A percentile compares a stretch with the other conserved stretches of the same genome.
These are phyloP conservation scores for Helichrysum umbraculigerum DNA, from an alignment of 129 eudicot genomes.

Conservation along the genomic window DNA sequence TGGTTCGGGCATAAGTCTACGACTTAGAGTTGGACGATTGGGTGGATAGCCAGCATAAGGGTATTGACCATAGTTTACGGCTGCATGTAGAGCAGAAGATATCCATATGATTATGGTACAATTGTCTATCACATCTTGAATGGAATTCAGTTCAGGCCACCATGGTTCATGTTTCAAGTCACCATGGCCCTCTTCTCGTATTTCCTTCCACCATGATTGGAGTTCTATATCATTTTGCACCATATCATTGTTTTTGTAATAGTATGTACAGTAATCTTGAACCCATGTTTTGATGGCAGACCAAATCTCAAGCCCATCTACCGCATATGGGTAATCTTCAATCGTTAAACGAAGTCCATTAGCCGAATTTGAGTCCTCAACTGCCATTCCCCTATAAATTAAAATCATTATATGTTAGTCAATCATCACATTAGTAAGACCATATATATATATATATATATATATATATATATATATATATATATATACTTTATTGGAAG, in stretches of 20 bases:
- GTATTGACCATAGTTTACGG: constrained; percentile 75
- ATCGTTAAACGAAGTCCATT: constrained; percentile 48
- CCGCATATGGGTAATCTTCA: constrained; percentile 64
- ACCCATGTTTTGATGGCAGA: constrained; percentile 58
- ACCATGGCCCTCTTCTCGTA: constrained; percentile 54
- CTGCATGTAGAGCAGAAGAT: constrained; percentile 64
- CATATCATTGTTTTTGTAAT: constrained; percentile 38
- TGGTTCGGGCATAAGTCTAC: constrained; percentile 49
- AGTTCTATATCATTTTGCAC: constrained; percentile 47
- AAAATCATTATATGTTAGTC: constrained; percentile 60
- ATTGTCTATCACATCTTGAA: constrained; percentile 31
- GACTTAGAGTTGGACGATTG: constrained; percentile 59
- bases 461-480: too few species aligned
- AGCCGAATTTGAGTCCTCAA: constrained; percentile 39
- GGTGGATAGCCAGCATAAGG: constrained; percentile 73
- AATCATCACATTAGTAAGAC: neutral
- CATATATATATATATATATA: too few species aligned
- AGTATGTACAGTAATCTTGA: constrained; percentile 41
- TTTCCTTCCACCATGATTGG: constrained; percentile 62
- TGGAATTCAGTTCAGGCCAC: constrained; percentile 55
- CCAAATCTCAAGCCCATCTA: constrained; percentile 64
- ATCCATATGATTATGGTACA: constrained; percentile 58
- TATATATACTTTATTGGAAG: too few species aligned
- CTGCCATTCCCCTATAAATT: constrained; percentile 64
- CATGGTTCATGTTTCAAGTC: constrained; percentile 53